These are phyloP conservation scores for Sechiopsis laciniata DNA, from an alignment of 306 rosid species.

Conservation along the genomic window DNA sequence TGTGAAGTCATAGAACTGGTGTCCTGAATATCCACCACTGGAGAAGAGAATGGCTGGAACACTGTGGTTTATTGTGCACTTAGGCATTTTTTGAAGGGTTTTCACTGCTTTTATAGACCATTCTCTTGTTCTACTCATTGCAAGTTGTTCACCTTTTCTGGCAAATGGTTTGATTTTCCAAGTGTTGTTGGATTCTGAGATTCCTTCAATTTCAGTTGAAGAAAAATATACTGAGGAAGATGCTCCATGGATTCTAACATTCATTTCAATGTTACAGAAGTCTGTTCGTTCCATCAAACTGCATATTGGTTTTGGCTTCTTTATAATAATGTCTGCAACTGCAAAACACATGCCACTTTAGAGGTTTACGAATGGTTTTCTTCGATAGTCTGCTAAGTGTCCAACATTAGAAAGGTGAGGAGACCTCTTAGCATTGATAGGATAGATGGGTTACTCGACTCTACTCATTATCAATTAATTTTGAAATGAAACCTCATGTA, in stretches of 20 bases:
- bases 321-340: slow-evolving; percentile 30
- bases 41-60: slow-evolving; percentile 74
- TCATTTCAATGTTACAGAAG: slow-evolving; percentile 47
- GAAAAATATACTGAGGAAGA: slow-evolving; percentile 45
- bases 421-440: no score
- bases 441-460: no score
- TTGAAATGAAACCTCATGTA: no score
- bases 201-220: slow-evolving; percentile 28
- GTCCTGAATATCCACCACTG: slow-evolving; percentile 61
- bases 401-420: no score
- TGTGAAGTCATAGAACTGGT: slow-evolving; percentile 81
- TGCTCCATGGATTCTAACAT: slow-evolving; percentile 44
- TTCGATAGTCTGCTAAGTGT: not conserved
- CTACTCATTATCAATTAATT: no score
- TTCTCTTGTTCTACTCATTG: slow-evolving; percentile 45
- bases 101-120: slow-evolving; percentile 51
- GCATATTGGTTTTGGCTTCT: slow-evolving; percentile 40
- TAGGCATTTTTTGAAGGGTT: slow-evolving; percentile 26
- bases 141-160: slow-evolving; percentile 42
- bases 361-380: not conserved
- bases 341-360: slow-evolving; percentile 20
- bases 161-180: slow-evolving; percentile 72
- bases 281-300: slow-evolving; percentile 45
- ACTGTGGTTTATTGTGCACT: slow-evolving; percentile 44
- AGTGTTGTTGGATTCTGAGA: slow-evolving; percentile 34